Evolutionary conservation across 805 yeast species (phyloP).

Genomic region (Maudiozyma turicensis): DNA sequence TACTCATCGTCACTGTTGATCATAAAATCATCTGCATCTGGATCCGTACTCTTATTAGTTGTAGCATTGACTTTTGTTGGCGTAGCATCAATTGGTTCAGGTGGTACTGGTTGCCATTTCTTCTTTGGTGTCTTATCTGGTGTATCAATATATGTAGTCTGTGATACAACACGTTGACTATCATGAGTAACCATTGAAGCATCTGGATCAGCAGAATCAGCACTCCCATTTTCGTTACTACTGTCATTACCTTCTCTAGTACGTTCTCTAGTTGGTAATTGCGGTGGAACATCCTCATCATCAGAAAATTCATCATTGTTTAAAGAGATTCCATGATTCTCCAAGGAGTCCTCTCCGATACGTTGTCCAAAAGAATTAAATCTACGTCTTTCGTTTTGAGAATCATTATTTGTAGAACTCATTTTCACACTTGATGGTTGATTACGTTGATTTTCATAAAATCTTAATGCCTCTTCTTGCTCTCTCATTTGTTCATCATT

Average conservation of each 20-base stretch:
- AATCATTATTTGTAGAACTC: background rate
- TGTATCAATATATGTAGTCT: slow-evolving; percentile 27
- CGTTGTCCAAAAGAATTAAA: slow-evolving; percentile 28
- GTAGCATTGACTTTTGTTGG: slow-evolving; percentile 20
- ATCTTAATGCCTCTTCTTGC: slow-evolving; percentile 13
- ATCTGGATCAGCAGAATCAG: background rate
- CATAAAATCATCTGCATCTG: slow-evolving; percentile 24
- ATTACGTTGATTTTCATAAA: slow-evolving; percentile 7
- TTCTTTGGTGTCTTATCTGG: slow-evolving; percentile 19
- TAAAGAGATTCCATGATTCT: slow-evolving; percentile 25
- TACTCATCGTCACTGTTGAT: slow-evolving; percentile 28
- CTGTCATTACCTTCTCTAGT: background rate
- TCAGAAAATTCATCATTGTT: slow-evolving; percentile 25
- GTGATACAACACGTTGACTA: slow-evolving; percentile 18
- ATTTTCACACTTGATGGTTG: slow-evolving; percentile 1
- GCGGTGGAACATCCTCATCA: slow-evolving; percentile 29
- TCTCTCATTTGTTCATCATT: slow-evolving; percentile 5
- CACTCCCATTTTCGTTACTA: background rate
- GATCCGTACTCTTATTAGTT: slow-evolving; percentile 5
- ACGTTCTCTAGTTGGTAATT: slow-evolving; percentile 20
- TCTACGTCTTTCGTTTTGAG: slow-evolving; percentile 17
- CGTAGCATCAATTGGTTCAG: slow-evolving; percentile 19
- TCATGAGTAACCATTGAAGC: slow-evolving; percentile 8
- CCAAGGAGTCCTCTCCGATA: slow-evolving; percentile 23
- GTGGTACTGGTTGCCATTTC: slow-evolving; percentile 22